phyloP scores from a whole-genome alignment of 1,139 yeast genomes.

The Blastobotrys aristatus region DNA sequence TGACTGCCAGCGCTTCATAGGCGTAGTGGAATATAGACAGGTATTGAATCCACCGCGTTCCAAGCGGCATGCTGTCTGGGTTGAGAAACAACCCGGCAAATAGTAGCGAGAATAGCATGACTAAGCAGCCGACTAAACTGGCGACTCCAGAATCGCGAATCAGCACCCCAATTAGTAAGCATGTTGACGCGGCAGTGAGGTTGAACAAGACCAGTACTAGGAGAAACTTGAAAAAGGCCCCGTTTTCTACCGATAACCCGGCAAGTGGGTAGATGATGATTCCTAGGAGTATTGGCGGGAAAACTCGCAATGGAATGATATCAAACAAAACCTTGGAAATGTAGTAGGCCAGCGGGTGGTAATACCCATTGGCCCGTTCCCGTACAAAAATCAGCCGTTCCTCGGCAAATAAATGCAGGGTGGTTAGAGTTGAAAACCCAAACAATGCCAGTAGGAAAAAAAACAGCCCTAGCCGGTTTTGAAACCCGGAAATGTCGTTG shows the following conservation, averaged over 20 bases:
- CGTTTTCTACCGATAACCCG: slow-evolving; percentile 74
- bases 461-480: slow-evolving; percentile 86
- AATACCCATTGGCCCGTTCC: slow-evolving; percentile 92
- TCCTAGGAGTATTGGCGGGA: slow-evolving; percentile 83
- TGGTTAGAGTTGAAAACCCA: slow-evolving; percentile 91
- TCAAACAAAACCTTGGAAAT: slow-evolving; percentile 83
- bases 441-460: slow-evolving; percentile 85
- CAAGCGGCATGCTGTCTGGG: slow-evolving; percentile 65
- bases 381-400: slow-evolving; percentile 86
- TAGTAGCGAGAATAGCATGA: slow-evolving; percentile 73
- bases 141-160: slow-evolving; percentile 92
- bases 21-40: slow-evolving; percentile 92
- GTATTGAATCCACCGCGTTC: slow-evolving; percentile 75
- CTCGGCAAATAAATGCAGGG: slow-evolving; percentile 78
- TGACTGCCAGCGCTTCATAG: slow-evolving; percentile 84
- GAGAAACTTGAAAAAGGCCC: slow-evolving; percentile 70
- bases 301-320: slow-evolving; percentile 77
- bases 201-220: slow-evolving; percentile 74
- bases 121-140: slow-evolving; percentile 78
- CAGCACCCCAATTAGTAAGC: slow-evolving; percentile 79
- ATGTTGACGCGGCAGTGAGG: slow-evolving; percentile 77
- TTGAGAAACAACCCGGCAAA: slow-evolving; percentile 93
- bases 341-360: slow-evolving; percentile 80
- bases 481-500: slow-evolving; percentile 93
- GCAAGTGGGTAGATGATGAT: slow-evolving; percentile 87